Conservation (phyloP, 169 alveolate species). For the Plasmodium berghei region DNA sequence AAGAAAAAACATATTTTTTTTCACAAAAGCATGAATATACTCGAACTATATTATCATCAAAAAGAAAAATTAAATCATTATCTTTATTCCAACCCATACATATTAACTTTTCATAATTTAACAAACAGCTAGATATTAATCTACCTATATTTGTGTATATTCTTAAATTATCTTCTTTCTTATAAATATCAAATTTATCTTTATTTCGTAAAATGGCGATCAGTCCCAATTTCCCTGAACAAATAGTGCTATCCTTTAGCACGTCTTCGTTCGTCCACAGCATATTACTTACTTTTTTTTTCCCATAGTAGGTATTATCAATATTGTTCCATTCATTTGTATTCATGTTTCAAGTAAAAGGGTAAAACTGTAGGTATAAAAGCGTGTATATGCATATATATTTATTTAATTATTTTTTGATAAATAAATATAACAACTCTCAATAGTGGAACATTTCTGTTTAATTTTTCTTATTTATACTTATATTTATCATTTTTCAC, state of each 20-base stretch:
- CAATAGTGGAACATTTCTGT: too few relatives aligned
- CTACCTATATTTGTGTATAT: constrained; percentile 68
- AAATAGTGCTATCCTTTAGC: constrained; percentile 17
- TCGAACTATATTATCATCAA: constrained; percentile 82
- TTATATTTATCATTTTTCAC: too few relatives aligned
- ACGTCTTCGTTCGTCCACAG: constrained; percentile 62
- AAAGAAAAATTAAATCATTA: constrained; percentile 78
- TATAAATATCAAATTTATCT: constrained; percentile 62
- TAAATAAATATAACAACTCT: too few relatives aligned
- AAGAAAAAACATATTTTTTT: constrained; percentile 73
- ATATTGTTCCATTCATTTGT: constrained; percentile 68
- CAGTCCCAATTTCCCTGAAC: constrained; percentile 63
- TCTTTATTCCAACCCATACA: constrained; percentile 75
- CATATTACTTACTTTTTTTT: constrained; percentile 63
- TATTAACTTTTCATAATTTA: constrained; percentile 60
- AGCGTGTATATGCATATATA: not conserved
- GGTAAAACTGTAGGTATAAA: not conserved
- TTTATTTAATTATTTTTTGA: too few relatives aligned
- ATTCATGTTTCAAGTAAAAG: constrained; percentile 23
- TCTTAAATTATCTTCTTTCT: constrained; percentile 67
- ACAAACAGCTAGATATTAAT: constrained; percentile 50
- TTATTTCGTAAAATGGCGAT: constrained; percentile 50
- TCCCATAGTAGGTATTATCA: constrained; percentile 70
- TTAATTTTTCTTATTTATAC: too few relatives aligned
- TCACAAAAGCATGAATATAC: constrained; percentile 83